Evolutionary conservation across 352 stramenopile species (phyloP), one percentile per base, ranked within the genome.

Genomic region (Elongisporangium undulatum): DNA sequence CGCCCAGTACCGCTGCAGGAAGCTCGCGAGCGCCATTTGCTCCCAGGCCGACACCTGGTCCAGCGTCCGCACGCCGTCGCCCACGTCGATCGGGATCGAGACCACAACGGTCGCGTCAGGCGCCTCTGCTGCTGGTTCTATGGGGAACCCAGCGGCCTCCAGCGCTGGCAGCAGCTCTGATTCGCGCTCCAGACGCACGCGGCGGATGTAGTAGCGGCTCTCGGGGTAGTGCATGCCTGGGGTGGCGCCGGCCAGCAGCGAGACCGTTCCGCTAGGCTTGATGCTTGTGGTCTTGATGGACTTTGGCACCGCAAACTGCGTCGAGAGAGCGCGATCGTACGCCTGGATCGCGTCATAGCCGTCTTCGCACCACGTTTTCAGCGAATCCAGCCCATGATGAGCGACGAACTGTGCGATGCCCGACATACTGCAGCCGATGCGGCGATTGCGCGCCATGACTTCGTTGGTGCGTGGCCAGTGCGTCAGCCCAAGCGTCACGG

Each of bases 221-320:
- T 98, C 92, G 0, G 93, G 91, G 62, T 94, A 97, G 65, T 98
- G 93, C 83, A 98, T 97, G 29, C 93, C 93, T 16, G 93, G 91
- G 3, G 92, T 98, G 3, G 92, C 92, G 1, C 93, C 93, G 0
- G 91, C 93, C 39, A 98, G 80, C 21, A 98, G 73, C 20, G 89
- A 97, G 20, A 98, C 93, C 0, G 93, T 98, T 12, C 92, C 93
- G 55, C 83, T 92, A 1, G 79, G 82, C 56, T 92, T 98, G 53
- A 98, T 88, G 15, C 79, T 97, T 2, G 93, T 98, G 20, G 89
- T 97, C 75, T 98, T 98, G 62, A 98, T 97, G 16, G 87, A 97
- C 19, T 71, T 67, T 24, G 89, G 86, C 52, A 97, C 89, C 21
- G 70, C 81, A 51, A 97, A 80, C 39, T 74, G 82, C 56, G 82